phyloP scores from a whole-genome alignment of 305 asterid genomes.

The Salvia sclarea region DNA sequence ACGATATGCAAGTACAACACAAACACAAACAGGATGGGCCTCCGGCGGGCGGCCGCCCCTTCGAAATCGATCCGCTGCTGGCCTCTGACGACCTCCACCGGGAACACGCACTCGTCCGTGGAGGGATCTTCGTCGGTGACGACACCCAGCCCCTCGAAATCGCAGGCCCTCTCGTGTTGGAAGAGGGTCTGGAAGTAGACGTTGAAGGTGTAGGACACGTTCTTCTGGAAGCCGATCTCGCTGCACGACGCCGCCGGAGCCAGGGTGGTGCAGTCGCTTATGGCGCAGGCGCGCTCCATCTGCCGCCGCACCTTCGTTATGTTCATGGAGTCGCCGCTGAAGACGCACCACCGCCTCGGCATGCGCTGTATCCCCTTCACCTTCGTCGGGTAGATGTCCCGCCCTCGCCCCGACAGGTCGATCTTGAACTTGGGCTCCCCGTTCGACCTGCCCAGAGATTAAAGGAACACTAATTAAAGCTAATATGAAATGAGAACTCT shows the following conservation, averaged over 20 bases:
- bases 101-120: constrained; percentile 34
- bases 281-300: background rate
- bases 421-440: constrained; percentile 60
- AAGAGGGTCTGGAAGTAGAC: constrained; percentile 34
- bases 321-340: constrained; percentile 14
- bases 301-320: background rate
- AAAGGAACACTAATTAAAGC: too few relatives aligned
- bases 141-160: constrained; percentile 31
- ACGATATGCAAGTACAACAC: too few relatives aligned
- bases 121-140: constrained; percentile 42
- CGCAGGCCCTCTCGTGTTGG: constrained; percentile 36
- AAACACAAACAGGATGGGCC: too few relatives aligned
- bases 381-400: constrained; percentile 37
- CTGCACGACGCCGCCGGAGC: constrained; percentile 47
- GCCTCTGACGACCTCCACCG: constrained; percentile 45
- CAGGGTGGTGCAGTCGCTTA: constrained; percentile 47
- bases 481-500: too few relatives aligned
- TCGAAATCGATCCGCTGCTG: background rate
- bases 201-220: constrained; percentile 49
- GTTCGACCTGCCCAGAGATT: constrained; percentile 26
- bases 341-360: constrained; percentile 60
- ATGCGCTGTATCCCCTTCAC: constrained; percentile 44
- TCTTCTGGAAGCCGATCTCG: constrained; percentile 9
- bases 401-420: constrained; percentile 47
- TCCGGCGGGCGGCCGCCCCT: background rate